Conservation (phyloP, 2,329 filamentous ascomycete genomes). For the Ophiostoma fasciatum region DNA sequence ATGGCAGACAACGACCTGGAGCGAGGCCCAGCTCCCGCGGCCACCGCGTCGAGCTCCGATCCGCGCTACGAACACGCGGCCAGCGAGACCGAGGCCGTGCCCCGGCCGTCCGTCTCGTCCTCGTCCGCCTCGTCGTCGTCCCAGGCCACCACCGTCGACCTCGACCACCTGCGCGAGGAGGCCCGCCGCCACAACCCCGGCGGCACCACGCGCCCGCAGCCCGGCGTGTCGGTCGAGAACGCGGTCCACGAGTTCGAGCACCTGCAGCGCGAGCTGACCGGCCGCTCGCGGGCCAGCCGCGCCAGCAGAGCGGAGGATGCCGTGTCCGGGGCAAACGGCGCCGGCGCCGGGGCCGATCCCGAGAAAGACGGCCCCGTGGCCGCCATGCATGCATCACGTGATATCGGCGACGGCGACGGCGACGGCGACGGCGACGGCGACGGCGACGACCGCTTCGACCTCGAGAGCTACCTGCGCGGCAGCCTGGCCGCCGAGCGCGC, state of each 20-base stretch:
- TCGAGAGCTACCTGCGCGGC: slow-evolving; percentile 60
- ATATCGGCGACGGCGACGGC: not conserved
- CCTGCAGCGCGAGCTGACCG: slow-evolving; percentile 46
- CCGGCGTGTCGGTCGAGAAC: slow-evolving; percentile 47
- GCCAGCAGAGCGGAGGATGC: slow-evolving; percentile 19
- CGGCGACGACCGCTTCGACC: slow-evolving; percentile 50
- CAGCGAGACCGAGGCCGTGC: no score
- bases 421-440: slow-evolving; percentile 22
- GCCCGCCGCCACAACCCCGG: slow-evolving; percentile 31
- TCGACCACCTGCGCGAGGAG: slow-evolving; percentile 26
- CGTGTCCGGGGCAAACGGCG: slow-evolving; percentile 29
- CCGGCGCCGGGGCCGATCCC: slow-evolving; percentile 27
- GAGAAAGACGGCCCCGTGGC: slow-evolving; percentile 33
- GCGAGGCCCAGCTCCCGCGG: no score
- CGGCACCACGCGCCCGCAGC: slow-evolving; percentile 25
- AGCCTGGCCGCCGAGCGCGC: slow-evolving; percentile 55
- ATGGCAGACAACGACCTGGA: no score
- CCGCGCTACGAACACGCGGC: no score
- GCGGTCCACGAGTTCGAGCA: slow-evolving; percentile 59
- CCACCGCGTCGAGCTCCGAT: no score
- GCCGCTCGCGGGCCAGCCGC: slow-evolving; percentile 37
- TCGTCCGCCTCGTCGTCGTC: slow-evolving; percentile 11
- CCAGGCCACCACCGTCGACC: slow-evolving; percentile 15
- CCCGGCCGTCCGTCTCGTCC: no score
- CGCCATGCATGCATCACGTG: no score